Evolutionary conservation across 1,139 yeast species (phyloP).

Genomic region (Candida neerlandica): DNA sequence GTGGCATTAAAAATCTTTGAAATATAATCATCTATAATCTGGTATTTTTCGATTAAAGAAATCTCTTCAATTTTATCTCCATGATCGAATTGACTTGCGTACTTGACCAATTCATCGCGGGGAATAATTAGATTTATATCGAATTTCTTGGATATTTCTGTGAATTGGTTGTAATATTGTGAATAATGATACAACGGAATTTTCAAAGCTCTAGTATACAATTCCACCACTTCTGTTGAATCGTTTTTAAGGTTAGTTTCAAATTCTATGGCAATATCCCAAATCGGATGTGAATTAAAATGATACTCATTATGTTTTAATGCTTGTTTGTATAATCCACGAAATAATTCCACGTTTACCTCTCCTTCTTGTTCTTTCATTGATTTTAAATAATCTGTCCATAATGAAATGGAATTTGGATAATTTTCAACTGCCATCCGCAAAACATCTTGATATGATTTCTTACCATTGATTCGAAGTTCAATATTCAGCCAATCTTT

Average conservation of each 20-base stretch:
- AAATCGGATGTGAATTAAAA: conserved; percentile 61
- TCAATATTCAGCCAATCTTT: conserved; percentile 60
- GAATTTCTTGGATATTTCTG: conserved; percentile 41
- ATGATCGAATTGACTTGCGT: conserved; percentile 27
- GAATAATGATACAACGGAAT: conserved; percentile 75
- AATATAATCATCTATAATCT: conserved; percentile 45
- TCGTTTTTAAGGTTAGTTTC: conserved; percentile 30
- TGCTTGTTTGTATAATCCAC: conserved; percentile 44
- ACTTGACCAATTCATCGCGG: conserved; percentile 21
- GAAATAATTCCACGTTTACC: conserved; percentile 24
- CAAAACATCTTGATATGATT: conserved; percentile 49
- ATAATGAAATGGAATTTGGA: conserved; percentile 62
- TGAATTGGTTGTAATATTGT: conserved; percentile 56
- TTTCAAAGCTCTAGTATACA: conserved; percentile 46
- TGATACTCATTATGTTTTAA: conserved; percentile 50
- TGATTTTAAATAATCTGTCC: conserved; percentile 65
- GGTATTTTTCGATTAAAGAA: conserved; percentile 34
- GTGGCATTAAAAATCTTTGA: conserved; percentile 45
- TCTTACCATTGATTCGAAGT: conserved; percentile 56
- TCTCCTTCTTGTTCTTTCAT: conserved; percentile 32
- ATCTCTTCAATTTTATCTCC: conserved; percentile 22
- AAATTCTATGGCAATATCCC: conserved; percentile 65
- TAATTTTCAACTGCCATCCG: conserved; percentile 49
- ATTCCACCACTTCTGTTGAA: conserved; percentile 29
- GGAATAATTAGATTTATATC: conserved; percentile 34